Evolutionary conservation across 176 grass and related monocot species (phyloP).

Genomic region (Oryza coarctata): DNA sequence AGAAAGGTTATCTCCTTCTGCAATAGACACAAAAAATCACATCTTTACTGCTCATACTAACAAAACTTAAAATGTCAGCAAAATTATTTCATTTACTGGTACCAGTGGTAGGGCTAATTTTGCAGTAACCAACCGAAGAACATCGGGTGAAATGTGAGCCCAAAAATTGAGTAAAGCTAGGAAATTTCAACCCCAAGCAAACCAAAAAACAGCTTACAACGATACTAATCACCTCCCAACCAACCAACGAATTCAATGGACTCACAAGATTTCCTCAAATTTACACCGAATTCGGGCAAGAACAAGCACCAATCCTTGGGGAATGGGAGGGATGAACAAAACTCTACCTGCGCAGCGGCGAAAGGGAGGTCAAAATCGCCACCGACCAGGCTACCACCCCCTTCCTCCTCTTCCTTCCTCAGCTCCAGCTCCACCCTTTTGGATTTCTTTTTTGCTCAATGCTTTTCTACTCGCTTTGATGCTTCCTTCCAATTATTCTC

Average conservation of each 20-base stretch:
- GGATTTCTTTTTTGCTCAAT: background rate
- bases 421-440: constrained; percentile 23
- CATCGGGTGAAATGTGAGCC: background rate
- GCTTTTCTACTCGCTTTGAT: background rate
- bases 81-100: background rate
- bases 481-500: constrained; percentile 5
- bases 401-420: background rate
- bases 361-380: background rate
- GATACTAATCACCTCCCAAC: background rate
- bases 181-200: background rate
- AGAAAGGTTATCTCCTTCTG: background rate
- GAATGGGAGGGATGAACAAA: background rate
- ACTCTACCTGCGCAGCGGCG: constrained; percentile 5
- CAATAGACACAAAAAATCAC: background rate
- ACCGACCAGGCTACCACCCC: background rate
- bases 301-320: background rate
- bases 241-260: background rate
- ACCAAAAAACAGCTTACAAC: background rate
- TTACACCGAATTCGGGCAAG: background rate
- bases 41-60: background rate
- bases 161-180: background rate
- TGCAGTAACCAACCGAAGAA: background rate
- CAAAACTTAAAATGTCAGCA: background rate
- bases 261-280: background rate
- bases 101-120: background rate